phyloP scores from a whole-genome alignment of 345 rosid genomes.

The Laguncularia racemosa region DNA sequence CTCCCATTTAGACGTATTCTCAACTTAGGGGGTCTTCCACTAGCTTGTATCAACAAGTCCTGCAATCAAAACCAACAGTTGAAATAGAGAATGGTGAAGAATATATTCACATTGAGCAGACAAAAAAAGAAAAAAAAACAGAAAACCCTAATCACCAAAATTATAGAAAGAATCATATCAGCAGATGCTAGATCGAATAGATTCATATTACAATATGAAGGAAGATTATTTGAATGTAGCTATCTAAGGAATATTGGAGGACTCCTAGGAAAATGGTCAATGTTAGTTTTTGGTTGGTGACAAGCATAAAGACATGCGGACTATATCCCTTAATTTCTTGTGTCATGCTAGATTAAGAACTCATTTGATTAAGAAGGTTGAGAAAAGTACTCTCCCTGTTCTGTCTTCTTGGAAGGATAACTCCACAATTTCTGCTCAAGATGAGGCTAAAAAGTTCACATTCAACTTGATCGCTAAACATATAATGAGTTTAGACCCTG shows the following conservation, averaged over 20 bases:
- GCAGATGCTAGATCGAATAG: constrained; percentile 83
- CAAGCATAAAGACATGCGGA: constrained; percentile 95
- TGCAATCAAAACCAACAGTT: no score
- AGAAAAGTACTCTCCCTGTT: constrained; percentile 73
- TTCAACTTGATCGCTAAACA: constrained; percentile 94
- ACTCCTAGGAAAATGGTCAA: constrained; percentile 96
- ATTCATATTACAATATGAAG: constrained; percentile 84
- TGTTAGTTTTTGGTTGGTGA: constrained; percentile 97
- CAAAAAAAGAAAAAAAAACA: no score
- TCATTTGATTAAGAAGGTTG: constrained; percentile 68
- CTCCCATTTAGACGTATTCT: no score
- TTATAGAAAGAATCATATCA: constrained; percentile 46
- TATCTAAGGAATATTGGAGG: constrained; percentile 96
- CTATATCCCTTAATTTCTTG: constrained; percentile 73
- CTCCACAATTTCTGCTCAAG: constrained; percentile 76
- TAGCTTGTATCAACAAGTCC: no score
- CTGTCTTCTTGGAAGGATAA: constrained; percentile 69
- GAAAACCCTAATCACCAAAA: no score
- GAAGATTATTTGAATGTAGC: constrained; percentile 83
- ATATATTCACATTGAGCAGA: no score
- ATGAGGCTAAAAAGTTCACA: constrained; percentile 95
- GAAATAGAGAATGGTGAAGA: no score
- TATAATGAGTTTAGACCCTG: constrained; percentile 95
- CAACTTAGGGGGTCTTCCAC: no score
- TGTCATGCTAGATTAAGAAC: constrained; percentile 79